phyloP scores from a whole-genome alignment of 1,284 basidiomycete species.

The Ustilago curta region DNA sequence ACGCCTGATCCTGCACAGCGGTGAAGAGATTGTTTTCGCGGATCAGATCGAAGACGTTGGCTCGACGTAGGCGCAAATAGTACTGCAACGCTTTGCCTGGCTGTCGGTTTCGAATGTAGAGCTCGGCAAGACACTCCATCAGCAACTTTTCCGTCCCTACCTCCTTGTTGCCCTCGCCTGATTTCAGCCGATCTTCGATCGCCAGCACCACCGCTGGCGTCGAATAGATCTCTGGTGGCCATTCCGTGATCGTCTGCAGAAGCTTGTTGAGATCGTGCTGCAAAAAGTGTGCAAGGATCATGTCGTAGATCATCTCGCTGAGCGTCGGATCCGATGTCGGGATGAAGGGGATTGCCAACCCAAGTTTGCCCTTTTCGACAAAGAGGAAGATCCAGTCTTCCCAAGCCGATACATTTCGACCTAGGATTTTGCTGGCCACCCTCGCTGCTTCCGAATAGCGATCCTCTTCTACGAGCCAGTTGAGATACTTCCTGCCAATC shows the following conservation, averaged over 20 bases:
- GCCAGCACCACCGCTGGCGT: slow-evolving; percentile 86
- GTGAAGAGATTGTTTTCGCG: slow-evolving; percentile 93
- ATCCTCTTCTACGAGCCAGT: slow-evolving; percentile 72
- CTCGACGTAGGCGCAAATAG: slow-evolving; percentile 84
- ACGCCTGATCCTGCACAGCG: slow-evolving; percentile 90
- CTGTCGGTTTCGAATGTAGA: slow-evolving; percentile 89
- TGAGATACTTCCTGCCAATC: slow-evolving; percentile 64
- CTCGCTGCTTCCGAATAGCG: slow-evolving; percentile 85
- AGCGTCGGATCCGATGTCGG: slow-evolving; percentile 86
- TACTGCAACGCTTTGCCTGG: slow-evolving; percentile 92
- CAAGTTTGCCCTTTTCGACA: slow-evolving; percentile 82
- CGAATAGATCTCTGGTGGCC: slow-evolving; percentile 93
- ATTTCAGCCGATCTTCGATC: slow-evolving; percentile 81
- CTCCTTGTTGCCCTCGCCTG: slow-evolving; percentile 14
- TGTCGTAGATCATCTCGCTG: slow-evolving; percentile 88
- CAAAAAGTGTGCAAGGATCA: slow-evolving; percentile 90
- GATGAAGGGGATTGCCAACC: slow-evolving; percentile 89
- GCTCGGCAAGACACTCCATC: slow-evolving; percentile 91
- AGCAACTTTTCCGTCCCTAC: slow-evolving; percentile 74
- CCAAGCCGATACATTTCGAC: slow-evolving; percentile 83
- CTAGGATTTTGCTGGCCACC: slow-evolving; percentile 88
- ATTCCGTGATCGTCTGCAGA: slow-evolving; percentile 81
- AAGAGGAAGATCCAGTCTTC: slow-evolving; percentile 95
- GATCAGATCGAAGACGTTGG: slow-evolving; percentile 94
- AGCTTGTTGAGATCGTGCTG: slow-evolving; percentile 81